Conservation (phyloP, 495 filamentous ascomycete species). For the Copromyces sp. region DNA sequence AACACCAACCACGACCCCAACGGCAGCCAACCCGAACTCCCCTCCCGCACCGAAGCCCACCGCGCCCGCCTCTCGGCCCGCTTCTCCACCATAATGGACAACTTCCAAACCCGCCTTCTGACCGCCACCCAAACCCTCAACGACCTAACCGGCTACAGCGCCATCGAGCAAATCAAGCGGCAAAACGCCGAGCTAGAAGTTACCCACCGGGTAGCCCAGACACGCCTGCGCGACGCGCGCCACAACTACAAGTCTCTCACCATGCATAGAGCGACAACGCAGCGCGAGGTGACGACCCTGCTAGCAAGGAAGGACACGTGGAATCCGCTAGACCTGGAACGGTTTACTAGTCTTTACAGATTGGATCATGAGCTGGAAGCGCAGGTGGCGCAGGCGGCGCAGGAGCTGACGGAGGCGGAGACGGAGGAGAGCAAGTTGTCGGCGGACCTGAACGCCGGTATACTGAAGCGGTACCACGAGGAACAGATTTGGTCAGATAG, state of each 20-base stretch:
- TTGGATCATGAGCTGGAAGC: conserved; percentile 90
- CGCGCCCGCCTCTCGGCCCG: conserved; percentile 63
- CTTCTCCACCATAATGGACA: conserved; percentile 75
- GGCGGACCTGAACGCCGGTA: conserved; percentile 61
- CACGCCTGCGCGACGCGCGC: conserved; percentile 58
- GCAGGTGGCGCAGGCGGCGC: conserved; percentile 63
- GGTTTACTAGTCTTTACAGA: conserved; percentile 87
- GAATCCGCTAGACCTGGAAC: conserved; percentile 78
- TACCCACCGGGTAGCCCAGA: conserved; percentile 51
- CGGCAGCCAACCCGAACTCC: conserved; percentile 40
- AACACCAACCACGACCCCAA: background rate
- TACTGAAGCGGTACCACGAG: conserved; percentile 89
- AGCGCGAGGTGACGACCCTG: conserved; percentile 90
- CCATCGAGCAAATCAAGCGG: conserved; percentile 76
- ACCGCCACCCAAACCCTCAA: conserved; percentile 82
- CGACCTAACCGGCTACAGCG: conserved; percentile 85
- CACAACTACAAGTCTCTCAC: conserved; percentile 68
- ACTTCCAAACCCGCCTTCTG: conserved; percentile 73
- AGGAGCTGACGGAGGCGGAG: conserved; percentile 63
- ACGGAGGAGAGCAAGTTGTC: conserved; percentile 61
- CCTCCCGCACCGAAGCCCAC: conserved; percentile 65
- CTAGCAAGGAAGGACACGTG: conserved; percentile 90
- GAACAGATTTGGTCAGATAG: conserved; percentile 99
- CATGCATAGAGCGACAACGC: conserved; percentile 66
- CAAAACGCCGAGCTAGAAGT: conserved; percentile 64